Conservation (phyloP, 2,329 filamentous ascomycete genomes). For the Berkeleyomyces rouxiae region DNA sequence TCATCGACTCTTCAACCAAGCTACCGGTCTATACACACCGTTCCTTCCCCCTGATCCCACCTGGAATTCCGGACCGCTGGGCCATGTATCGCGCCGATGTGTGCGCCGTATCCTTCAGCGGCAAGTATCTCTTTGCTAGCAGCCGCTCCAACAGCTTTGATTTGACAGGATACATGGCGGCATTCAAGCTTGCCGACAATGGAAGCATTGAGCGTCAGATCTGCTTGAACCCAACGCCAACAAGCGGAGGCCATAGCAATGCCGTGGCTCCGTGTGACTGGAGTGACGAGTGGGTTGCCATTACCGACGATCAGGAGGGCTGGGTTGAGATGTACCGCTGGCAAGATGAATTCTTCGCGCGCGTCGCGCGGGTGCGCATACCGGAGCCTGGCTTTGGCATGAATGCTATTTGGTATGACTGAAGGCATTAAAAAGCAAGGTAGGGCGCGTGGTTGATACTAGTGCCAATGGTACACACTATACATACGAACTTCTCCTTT, state of each 20-base stretch:
- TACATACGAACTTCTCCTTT: too few species aligned
- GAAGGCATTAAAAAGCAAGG: background rate
- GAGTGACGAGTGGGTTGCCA: conserved; percentile 76
- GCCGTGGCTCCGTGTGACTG: conserved; percentile 72
- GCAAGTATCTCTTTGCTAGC: conserved; percentile 66
- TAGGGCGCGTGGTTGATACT: background rate
- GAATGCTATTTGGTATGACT: conserved; percentile 91
- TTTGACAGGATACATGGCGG: conserved; percentile 67
- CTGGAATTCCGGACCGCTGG: conserved; percentile 39
- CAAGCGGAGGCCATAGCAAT: conserved; percentile 76
- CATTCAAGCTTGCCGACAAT: conserved; percentile 51
- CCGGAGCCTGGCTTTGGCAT: conserved; percentile 84
- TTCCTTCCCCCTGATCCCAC: conserved; percentile 63
- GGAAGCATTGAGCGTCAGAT: conserved; percentile 65
- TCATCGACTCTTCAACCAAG: conserved; percentile 56
- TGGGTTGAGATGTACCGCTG: conserved; percentile 80
- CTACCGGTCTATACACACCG: conserved; percentile 65
- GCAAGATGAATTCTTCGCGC: conserved; percentile 62
- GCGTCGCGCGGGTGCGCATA: conserved; percentile 61
- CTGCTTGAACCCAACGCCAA: conserved; percentile 68
- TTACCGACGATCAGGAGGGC: conserved; percentile 77
- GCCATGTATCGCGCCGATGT: conserved; percentile 73
- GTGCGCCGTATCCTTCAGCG: conserved; percentile 52
- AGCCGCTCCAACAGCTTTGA: conserved; percentile 61
- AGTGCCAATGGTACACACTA: background rate